Conservation (phyloP, 2,329 filamentous ascomycete genomes). For the Pseudogymnoascus sp. region DNA sequence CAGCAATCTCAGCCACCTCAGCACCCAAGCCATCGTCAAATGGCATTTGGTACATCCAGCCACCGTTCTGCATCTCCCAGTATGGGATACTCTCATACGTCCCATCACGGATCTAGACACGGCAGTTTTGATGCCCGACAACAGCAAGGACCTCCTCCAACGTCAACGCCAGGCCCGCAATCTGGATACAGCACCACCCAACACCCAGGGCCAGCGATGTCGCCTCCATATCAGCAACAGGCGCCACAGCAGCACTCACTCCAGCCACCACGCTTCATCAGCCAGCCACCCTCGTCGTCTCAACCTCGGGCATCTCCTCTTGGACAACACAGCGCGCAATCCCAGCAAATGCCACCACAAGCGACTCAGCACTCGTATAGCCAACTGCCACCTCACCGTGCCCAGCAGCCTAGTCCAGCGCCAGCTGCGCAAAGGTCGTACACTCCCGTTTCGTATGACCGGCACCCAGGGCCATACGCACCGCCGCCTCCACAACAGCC, state of each 20-base stretch:
- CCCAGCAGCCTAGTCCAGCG: neutral
- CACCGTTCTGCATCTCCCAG: constrained; percentile 21
- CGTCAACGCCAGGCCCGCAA: neutral
- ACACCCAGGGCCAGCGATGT: neutral
- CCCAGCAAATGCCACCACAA: neutral
- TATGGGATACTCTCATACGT: constrained; percentile 21
- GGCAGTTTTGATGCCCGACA: constrained; percentile 25
- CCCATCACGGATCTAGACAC: constrained; percentile 24
- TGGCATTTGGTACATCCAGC: constrained; percentile 23
- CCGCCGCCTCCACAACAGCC: neutral
- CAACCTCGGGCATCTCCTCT: neutral
- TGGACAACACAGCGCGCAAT: neutral
- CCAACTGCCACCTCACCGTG: neutral
- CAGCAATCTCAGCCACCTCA: constrained; percentile 11
- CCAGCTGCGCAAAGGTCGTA: constrained; percentile 2
- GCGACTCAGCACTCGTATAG: neutral
- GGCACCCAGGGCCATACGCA: neutral
- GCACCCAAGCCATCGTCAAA: constrained; percentile 23
- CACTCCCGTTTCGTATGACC: neutral
- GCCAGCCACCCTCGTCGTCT: neutral
- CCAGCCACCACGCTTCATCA: neutral
- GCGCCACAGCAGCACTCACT: neutral
- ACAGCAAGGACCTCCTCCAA: neutral
- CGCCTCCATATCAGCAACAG: neutral
- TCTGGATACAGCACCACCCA: neutral